Conservation (phyloP, 495 filamentous ascomycete species). For the Neurospora sp. region DNA sequence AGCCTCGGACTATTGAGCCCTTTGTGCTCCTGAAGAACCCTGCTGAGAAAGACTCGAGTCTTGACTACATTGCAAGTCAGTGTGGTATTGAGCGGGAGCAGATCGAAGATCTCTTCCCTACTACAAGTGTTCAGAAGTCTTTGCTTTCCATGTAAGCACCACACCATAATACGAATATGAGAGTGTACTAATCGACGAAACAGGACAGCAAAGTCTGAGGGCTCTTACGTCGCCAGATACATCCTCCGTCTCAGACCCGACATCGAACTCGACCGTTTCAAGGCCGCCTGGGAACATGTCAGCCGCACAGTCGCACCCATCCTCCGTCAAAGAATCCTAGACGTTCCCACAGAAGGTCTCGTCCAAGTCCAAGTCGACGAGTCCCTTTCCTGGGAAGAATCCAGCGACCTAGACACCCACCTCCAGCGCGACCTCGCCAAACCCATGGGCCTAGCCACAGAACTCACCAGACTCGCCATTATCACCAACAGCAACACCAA, state of each 20-base stretch:
- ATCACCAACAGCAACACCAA: not conserved
- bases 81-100: constrained; percentile 32
- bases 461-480: constrained; percentile 17
- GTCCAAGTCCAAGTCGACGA: constrained; percentile 8
- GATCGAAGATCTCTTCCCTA: constrained; percentile 48
- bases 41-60: constrained; percentile 8
- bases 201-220: constrained; percentile 36
- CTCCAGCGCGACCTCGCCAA: not conserved
- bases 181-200: constrained; percentile 26
- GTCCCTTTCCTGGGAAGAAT: not conserved
- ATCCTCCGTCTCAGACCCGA: constrained; percentile 30
- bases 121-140: not conserved
- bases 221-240: constrained; percentile 33
- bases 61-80: constrained; percentile 37
- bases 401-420: not conserved
- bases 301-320: constrained; percentile 23
- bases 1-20: constrained; percentile 18
- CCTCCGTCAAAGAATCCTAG: constrained; percentile 57
- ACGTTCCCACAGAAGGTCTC: constrained; percentile 8
- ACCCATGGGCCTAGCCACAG: not conserved
- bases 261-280: constrained; percentile 34
- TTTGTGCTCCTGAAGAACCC: constrained; percentile 37
- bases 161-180: too few species aligned
- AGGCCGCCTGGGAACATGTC: constrained; percentile 41
- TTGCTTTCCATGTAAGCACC: not conserved